Evolutionary conservation across 805 yeast genomes (phyloP), one percentile per base, ranked within the genome.

Genomic region (Yarrowia sp.): DNA sequence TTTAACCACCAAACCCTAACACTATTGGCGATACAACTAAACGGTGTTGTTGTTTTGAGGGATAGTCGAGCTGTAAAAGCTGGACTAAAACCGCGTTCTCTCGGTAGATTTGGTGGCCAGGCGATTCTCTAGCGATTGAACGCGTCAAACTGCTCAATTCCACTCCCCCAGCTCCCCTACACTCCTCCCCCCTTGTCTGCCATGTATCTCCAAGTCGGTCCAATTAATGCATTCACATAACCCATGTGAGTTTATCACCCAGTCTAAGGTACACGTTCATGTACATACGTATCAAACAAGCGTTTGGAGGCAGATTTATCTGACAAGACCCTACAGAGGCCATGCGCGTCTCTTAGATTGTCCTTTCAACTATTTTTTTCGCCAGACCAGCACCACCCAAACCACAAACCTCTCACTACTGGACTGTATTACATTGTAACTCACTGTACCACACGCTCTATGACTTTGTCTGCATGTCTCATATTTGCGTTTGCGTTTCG

Each of bases 391-490:
- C n/a, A n/a, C n/a, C n/a, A n/a, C n/a, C n/a, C n/a, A n/a, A n/a
- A n/a, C n/a, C n/a, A n/a, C n/a, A n/a, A n/a, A n/a, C n/a, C n/a
- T n/a, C n/a, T n/a, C n/a, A n/a, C n/a, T n/a, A n/a, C n/a, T n/a
- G n/a, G n/a, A n/a, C n/a, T 14, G 17, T 33, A 14, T 16, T 33
- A 33, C 8, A n/a, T n/a, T n/a, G n/a, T n/a, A n/a, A n/a, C n/a
- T n/a, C n/a, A n/a, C n/a, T n/a, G n/a, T n/a, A n/a, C n/a, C n/a
- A n/a, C n/a, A n/a, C n/a, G n/a, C n/a, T n/a, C n/a, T n/a, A n/a
- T n/a, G n/a, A n/a, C n/a, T n/a, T 38, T 24, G 61, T 36, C 61
- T 54, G 61, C 61, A 54, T 54, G 61, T 54, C 61, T 54, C 61
- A 54, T 54, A 38, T 54, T 54, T 54, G 46, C 61, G 61, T 54